Conservation (phyloP, 192 early-diverging fungal species). For the Endogone sp. region DNA sequence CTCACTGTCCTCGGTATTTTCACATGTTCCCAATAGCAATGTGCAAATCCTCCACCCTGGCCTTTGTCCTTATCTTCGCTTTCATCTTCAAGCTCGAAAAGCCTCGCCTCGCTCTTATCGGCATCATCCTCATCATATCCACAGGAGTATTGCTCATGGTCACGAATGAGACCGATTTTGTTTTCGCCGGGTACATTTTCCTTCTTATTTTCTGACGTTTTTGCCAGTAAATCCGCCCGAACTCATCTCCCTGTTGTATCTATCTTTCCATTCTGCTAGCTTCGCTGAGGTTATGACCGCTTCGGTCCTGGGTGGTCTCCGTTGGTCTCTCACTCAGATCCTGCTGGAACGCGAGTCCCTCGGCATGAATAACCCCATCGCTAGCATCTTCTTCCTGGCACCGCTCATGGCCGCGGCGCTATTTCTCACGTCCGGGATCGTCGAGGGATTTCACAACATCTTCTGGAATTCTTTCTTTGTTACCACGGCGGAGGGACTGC, state of each 20-base stretch:
- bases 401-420: conserved; percentile 74
- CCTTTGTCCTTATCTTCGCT: conserved; percentile 86
- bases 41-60: conserved; percentile 75
- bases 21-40: conserved; percentile 45
- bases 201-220: neutral
- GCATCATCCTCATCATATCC: conserved; percentile 75
- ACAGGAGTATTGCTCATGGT: conserved; percentile 87
- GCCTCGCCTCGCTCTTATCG: conserved; percentile 63
- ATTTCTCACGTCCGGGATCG: conserved; percentile 53
- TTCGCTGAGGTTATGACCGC: conserved; percentile 77
- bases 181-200: conserved; percentile 56
- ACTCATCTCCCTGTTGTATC: neutral
- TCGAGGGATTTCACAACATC: conserved; percentile 58
- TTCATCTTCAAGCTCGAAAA: conserved; percentile 84
- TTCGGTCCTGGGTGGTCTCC: conserved; percentile 78
- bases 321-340: conserved; percentile 89
- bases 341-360: conserved; percentile 68
- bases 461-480: conserved; percentile 50
- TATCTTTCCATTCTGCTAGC: conserved; percentile 18
- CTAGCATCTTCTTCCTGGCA: conserved; percentile 77
- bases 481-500: conserved; percentile 23
- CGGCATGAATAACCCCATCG: conserved; percentile 86
- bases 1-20: neutral
- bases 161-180: conserved; percentile 77
- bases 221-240: neutral